Evolutionary conservation across 1,139 yeast genomes (phyloP).

Genomic region (Saccharomyces hybrid): DNA sequence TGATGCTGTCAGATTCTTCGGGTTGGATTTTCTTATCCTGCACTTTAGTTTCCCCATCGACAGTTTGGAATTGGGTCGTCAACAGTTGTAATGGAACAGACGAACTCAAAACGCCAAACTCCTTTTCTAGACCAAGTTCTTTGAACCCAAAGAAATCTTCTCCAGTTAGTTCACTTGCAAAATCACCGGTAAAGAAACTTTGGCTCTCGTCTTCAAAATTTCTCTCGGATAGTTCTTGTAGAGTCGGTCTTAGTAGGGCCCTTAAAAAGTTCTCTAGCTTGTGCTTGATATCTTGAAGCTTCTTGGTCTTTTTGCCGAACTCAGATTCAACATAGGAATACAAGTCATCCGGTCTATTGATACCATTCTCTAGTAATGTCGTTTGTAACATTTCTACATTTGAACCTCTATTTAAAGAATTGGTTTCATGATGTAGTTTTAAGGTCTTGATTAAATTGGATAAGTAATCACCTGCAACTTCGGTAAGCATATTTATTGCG

Average conservation of each 20-base stretch:
- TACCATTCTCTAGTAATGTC: slow-evolving; percentile 75
- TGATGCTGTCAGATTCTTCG: slow-evolving; percentile 52
- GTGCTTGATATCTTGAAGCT: slow-evolving; percentile 57
- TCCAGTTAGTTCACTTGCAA: slow-evolving; percentile 76
- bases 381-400: slow-evolving; percentile 46
- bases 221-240: slow-evolving; percentile 64
- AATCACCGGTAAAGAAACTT: slow-evolving; percentile 89
- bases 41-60: slow-evolving; percentile 41
- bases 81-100: slow-evolving; percentile 85
- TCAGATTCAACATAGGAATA: slow-evolving; percentile 71
- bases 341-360: slow-evolving; percentile 68
- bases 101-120: slow-evolving; percentile 73
- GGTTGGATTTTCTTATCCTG: slow-evolving; percentile 47
- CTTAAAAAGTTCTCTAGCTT: slow-evolving; percentile 70
- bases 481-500: slow-evolving; percentile 76
- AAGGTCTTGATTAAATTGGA: slow-evolving; percentile 68
- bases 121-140: slow-evolving; percentile 88
- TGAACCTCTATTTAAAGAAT: slow-evolving; percentile 40
- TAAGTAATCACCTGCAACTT: slow-evolving; percentile 74
- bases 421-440: slow-evolving; percentile 61
- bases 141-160: slow-evolving; percentile 96
- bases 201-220: slow-evolving; percentile 87
- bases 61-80: slow-evolving; percentile 57
- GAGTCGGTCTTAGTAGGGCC: slow-evolving; percentile 76
- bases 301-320: slow-evolving; percentile 57